A percentile compares a stretch with the other conserved stretches of the same genome.
Evolutionary conservation across 768 basidiomycete genomes (phyloP).

Genomic region (Hericium coralloides): DNA sequence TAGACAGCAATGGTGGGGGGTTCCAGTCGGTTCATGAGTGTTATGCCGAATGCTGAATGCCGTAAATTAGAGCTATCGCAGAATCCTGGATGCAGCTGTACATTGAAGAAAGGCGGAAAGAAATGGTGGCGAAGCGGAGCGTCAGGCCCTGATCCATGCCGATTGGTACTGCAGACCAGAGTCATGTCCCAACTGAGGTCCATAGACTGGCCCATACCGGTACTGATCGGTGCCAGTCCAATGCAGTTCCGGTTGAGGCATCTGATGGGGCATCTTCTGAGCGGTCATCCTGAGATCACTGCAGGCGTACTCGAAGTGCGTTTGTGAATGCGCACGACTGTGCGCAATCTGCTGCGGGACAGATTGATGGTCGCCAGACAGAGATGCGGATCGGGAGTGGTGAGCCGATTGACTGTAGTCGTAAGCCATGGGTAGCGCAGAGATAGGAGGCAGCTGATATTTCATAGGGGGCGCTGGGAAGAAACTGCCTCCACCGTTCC

Average conservation of each 20-base stretch:
- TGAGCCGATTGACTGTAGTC: not conserved
- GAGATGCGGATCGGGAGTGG: constrained; percentile 7
- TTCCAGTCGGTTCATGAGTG: constrained; percentile 17
- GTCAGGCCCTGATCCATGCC: constrained; percentile 41
- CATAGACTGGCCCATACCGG: constrained; percentile 30
- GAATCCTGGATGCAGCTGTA: not conserved
- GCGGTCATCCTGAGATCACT: constrained; percentile 3
- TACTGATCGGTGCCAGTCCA: constrained; percentile 19
- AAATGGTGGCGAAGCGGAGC: constrained; percentile 3
- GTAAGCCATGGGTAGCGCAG: not conserved
- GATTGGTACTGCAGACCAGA: constrained; percentile 37
- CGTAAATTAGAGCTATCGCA: not conserved
- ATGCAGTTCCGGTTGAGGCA: constrained; percentile 10
- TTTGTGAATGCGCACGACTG: constrained; percentile 9
- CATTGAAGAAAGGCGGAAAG: constrained; percentile 7
- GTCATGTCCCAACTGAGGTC: constrained; percentile 35
- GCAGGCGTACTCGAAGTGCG: constrained; percentile 12
- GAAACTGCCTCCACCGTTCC: not conserved
- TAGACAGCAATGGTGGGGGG: constrained; percentile 20
- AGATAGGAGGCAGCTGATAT: not conserved
- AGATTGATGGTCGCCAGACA: constrained; percentile 1
- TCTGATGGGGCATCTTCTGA: constrained; percentile 2
- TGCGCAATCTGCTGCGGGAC: constrained; percentile 3
- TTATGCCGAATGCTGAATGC: constrained; percentile 12
- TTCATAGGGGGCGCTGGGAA: not conserved